Evolutionary conservation across 139 green algal genomes (phyloP).

Genomic region (Chlamydomonas applanata): DNA sequence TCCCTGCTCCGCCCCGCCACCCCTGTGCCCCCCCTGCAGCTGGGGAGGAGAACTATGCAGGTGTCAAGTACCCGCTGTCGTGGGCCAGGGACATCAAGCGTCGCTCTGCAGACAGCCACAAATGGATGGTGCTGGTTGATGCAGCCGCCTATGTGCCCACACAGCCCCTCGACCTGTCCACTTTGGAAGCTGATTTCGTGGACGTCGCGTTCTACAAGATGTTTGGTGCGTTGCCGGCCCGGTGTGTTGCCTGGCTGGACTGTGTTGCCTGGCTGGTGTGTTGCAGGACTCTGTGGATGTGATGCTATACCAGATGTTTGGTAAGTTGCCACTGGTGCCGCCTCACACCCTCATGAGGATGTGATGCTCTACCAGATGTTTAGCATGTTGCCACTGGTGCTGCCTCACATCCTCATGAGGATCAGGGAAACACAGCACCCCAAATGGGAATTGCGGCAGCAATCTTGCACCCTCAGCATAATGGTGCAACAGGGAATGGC

Average conservation of each 20-base stretch:
- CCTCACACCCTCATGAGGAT: no score
- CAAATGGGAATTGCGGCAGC: no score
- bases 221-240: neutral
- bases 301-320: conserved; percentile 1
- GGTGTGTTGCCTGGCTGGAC: neutral
- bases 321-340: neutral
- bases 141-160: conserved; percentile 69
- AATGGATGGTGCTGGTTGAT: conserved; percentile 65
- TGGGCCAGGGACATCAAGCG: conserved; percentile 59
- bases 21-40: neutral
- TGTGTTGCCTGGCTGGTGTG: neutral
- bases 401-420: no score
- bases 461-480: no score
- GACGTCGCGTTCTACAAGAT: conserved; percentile 73
- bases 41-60: conserved; percentile 14
- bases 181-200: conserved; percentile 66
- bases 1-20: no score
- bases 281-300: no score
- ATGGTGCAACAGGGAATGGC: no score
- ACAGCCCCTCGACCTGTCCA: conserved; percentile 63
- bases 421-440: no score
- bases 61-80: conserved; percentile 67
- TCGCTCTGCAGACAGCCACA: conserved; percentile 34
- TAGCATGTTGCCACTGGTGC: no score
- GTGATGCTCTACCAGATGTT: no score